phyloP scores from a whole-genome alignment of 345 rosid genomes.

The Lepidium africanum region DNA sequence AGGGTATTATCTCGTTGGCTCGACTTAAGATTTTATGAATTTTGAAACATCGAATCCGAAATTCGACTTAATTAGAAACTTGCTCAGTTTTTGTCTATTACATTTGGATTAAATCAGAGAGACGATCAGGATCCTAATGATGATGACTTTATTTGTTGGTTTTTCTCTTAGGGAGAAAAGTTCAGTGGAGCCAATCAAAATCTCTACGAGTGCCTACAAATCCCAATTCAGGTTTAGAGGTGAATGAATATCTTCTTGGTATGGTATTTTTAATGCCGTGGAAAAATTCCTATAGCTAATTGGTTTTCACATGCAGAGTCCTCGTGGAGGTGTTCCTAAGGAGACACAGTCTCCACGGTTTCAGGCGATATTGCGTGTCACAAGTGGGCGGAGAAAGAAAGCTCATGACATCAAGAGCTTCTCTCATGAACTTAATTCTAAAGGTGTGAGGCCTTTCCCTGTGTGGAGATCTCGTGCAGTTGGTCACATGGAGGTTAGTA shows the following conservation, averaged over 20 bases:
- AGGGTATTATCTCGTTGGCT: conserved; percentile 12
- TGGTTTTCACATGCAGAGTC: conserved; percentile 32
- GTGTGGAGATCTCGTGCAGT: conserved; percentile 79
- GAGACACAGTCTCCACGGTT: conserved; percentile 84
- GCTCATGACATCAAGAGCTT: conserved; percentile 84
- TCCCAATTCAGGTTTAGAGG: conserved; percentile 59
- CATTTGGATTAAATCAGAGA: neutral
- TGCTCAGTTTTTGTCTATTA: neutral
- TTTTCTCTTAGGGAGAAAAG: conserved; percentile 45
- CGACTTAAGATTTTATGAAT: neutral
- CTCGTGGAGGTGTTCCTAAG: conserved; percentile 58
- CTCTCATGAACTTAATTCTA: conserved; percentile 96
- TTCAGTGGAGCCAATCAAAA: conserved; percentile 58
- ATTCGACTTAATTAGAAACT: neutral
- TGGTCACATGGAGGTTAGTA: conserved; percentile 80
- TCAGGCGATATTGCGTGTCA: conserved; percentile 75
- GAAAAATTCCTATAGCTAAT: neutral
- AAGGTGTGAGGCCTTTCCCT: conserved; percentile 91
- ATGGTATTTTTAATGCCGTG: neutral
- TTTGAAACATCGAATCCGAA: neutral
- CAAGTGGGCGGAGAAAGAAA: conserved; percentile 80
- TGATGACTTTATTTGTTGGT: neutral
- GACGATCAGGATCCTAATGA: neutral
- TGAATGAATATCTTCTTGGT: conserved; percentile 22
- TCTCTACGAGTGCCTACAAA: conserved; percentile 42